Conservation (phyloP, 2,329 filamentous ascomycete genomes). For the Hypoxylon rubiginosum region DNA sequence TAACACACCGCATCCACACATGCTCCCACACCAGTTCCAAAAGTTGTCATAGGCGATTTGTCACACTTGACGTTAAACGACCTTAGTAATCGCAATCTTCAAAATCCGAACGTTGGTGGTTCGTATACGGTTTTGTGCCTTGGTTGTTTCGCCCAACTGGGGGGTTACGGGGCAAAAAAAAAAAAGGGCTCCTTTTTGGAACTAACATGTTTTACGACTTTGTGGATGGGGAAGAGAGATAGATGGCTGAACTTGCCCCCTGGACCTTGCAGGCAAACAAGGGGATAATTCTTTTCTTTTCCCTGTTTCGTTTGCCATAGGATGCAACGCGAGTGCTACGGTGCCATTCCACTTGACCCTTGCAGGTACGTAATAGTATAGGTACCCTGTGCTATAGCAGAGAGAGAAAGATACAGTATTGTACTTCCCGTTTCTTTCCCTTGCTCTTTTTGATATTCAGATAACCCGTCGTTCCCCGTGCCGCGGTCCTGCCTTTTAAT, state of each 20-base stretch:
- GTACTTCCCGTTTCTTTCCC: conserved; percentile 1
- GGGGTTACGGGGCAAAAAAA: conserved; percentile 14
- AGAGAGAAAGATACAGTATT: not conserved
- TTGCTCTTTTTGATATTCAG: conserved; percentile 29
- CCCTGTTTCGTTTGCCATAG: conserved; percentile 38
- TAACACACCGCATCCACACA: not conserved
- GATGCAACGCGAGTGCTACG: conserved; percentile 35
- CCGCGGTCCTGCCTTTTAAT: conserved; percentile 41
- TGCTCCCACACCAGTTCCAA: conserved; percentile 5
- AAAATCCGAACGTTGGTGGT: conserved; percentile 4
- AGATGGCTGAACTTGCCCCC: conserved; percentile 23
- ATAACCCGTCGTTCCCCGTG: conserved; percentile 40
- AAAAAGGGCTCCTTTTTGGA: not conserved
- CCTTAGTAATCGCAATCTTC: conserved; percentile 21
- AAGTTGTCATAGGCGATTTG: conserved; percentile 20
- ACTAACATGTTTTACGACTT: conserved; percentile 29
- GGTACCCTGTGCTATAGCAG: conserved; percentile 12
- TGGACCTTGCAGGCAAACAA: conserved; percentile 42
- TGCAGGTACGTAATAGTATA: conserved; percentile 35
- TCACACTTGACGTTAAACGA: conserved; percentile 21
- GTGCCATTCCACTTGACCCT: conserved; percentile 38
- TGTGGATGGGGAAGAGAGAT: conserved; percentile 13
- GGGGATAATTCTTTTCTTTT: conserved; percentile 38
- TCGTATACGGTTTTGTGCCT: conserved; percentile 15
- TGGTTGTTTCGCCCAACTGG: conserved; percentile 13